phyloP scores from a whole-genome alignment of 345 rosid genomes.

The Lumnitzera racemosa region DNA sequence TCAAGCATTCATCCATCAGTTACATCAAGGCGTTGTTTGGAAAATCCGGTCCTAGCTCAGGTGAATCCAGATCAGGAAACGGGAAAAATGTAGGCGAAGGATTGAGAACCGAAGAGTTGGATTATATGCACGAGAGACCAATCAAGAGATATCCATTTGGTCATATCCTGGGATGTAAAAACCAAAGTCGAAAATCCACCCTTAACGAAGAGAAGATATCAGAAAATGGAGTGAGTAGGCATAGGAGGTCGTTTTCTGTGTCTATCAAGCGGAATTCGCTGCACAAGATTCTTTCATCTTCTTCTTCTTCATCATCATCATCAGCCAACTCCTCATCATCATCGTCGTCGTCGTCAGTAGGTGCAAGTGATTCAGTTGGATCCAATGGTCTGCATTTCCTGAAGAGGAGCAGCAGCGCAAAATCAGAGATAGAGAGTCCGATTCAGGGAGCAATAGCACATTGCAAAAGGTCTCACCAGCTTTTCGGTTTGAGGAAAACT shows the following conservation, averaged over 20 bases:
- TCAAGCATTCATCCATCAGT: constrained; percentile 51
- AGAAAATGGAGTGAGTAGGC: constrained; percentile 16
- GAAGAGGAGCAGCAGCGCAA: constrained; percentile 56
- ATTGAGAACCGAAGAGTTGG: constrained; percentile 25
- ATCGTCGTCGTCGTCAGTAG: constrained; percentile 24
- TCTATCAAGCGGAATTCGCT: constrained; percentile 48
- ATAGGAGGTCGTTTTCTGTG: constrained; percentile 80
- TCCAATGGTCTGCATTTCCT: constrained; percentile 32
- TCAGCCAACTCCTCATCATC: constrained; percentile 27
- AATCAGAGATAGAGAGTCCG: constrained; percentile 20
- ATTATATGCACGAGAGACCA: constrained; percentile 20
- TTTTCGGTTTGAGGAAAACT: constrained; percentile 32
- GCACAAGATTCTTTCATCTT: constrained; percentile 23
- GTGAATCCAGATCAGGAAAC: constrained; percentile 40
- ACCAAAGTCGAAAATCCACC: constrained; percentile 27
- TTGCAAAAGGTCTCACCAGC: constrained; percentile 40
- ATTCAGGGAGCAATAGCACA: constrained; percentile 21
- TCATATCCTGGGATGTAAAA: constrained; percentile 37
- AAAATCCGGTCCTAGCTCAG: constrained; percentile 54
- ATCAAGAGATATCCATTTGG: constrained; percentile 37
- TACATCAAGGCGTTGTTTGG: constrained; percentile 62
- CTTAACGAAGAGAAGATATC: constrained; percentile 12
- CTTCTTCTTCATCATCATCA: constrained; percentile 26
- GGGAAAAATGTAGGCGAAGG: constrained; percentile 46
- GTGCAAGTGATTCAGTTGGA: constrained; percentile 31